A percentile compares a stretch with the other conserved stretches of the same genome.
Conservation (phyloP, 306 rosid species). For the Quercus mongolica region DNA sequence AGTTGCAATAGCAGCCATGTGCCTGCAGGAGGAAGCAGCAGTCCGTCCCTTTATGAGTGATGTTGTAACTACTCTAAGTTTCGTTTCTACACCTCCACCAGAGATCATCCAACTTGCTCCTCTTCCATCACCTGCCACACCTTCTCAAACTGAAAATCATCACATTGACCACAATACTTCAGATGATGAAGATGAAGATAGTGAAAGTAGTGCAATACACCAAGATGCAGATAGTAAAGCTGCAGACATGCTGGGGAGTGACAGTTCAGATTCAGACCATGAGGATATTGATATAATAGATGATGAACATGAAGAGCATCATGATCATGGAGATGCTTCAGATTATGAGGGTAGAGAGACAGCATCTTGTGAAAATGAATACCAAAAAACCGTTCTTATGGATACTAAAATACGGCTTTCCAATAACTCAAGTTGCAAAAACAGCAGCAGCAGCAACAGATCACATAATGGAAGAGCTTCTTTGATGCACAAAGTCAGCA, state of each 20-base stretch:
- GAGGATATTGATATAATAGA: too few relatives aligned
- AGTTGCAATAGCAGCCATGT: constrained; percentile 93
- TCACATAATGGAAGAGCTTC: constrained; percentile 12
- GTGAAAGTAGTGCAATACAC: background rate
- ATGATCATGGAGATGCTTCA: background rate
- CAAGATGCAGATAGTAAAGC: too few relatives aligned
- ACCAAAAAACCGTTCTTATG: constrained; percentile 10
- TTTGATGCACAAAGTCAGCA: constrained; percentile 19
- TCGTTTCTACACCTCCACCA: constrained; percentile 49
- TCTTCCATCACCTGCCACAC: constrained; percentile 3
- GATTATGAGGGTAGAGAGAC: constrained; percentile 6
- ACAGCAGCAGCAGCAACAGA: constrained; percentile 13
- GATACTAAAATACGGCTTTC: constrained; percentile 29
- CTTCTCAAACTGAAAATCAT: background rate
- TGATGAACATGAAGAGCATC: background rate
- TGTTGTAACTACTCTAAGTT: constrained; percentile 72
- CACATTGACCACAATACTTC: constrained; percentile 6
- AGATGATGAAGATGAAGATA: background rate
- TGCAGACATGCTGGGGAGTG: too few relatives aligned
- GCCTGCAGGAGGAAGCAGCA: constrained; percentile 80
- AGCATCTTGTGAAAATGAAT: constrained; percentile 10
- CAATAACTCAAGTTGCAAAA: constrained; percentile 26
- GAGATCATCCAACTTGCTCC: constrained; percentile 20
- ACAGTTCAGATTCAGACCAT: too few relatives aligned
- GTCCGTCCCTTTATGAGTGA: constrained; percentile 91